Evolutionary conservation across 1,284 basidiomycete genomes (phyloP), one percentile per base, ranked within the genome.

Genomic region (Ustilago bromivora): DNA sequence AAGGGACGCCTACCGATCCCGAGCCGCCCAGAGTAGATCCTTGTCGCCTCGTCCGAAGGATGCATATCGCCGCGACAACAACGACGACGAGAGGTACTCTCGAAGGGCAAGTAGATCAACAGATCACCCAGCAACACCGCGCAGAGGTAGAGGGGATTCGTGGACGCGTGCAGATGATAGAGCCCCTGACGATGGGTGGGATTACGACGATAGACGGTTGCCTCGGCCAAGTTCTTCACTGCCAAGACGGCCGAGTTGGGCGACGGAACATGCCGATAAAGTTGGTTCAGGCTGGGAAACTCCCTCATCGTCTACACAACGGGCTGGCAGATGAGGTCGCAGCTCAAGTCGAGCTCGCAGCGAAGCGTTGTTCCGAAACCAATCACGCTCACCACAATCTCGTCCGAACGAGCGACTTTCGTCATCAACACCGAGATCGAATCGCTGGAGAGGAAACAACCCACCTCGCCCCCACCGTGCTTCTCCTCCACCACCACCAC

Each of bases 201-300:
- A 55, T 8, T 51, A 55, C 15, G 41, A 43, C 17, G 59, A 52
- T 9, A 17, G 41, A 40, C 54, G 2, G 5, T 23, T 12, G 12
- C 46, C 34, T 43, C 0, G 17, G 31, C 35, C 32, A 13, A 43
- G 46, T 12, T 41, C 28, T 2, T 47, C 61, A 12, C n/a, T 65
- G 34, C 54, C 68, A 13, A 52, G 61, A 17, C n/a, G 59, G 31
- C 58, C 68, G 15, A 61, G 54, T 31, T 61, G 68, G 62, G 61
- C 38, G 9, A 38, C n/a, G 1, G 43, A 40, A 7, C 15, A 49
- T 4, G 8, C 19, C 19, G 41, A 55, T 28, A 40, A 46, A 8
- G 41, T 7, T 13, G 49, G 19, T 2, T 40, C 43, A 32, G 13
- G 12, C 12, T 32, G 56, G 41, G 40, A 46, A n/a, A 13, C 38